phyloP scores from a whole-genome alignment of 139 green algal species.

The Tetradesmus obliquus region DNA sequence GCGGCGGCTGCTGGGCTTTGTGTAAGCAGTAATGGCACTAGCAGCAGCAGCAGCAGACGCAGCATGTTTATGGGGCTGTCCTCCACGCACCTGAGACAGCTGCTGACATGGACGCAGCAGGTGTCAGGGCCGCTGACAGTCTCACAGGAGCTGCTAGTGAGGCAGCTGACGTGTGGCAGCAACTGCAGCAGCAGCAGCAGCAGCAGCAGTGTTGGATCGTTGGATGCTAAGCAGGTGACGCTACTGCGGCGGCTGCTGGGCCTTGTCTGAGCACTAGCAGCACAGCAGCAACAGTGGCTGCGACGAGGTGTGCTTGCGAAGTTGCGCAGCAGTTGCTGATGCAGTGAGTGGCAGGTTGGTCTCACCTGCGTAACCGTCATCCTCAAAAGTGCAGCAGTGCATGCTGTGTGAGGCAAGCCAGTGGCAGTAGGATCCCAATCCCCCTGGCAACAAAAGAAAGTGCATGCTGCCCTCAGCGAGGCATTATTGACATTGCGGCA shows the following conservation, averaged over 20 bases:
- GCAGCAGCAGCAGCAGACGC: too few relatives aligned
- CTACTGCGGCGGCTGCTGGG: constrained; percentile 25
- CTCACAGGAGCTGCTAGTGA: not conserved
- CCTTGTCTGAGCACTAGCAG: not conserved
- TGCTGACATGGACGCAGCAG: not conserved
- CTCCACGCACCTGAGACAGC: not conserved
- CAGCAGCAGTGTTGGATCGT: not conserved
- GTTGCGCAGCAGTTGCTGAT: too few relatives aligned
- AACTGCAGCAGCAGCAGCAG: not conserved
- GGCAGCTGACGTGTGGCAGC: not conserved
- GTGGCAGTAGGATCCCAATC: too few relatives aligned
- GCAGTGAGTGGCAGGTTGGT: too few relatives aligned
- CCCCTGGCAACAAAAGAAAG: too few relatives aligned
- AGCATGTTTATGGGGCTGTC: too few relatives aligned
- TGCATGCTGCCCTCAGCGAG: too few relatives aligned
- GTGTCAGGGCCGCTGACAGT: not conserved
- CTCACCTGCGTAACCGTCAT: too few relatives aligned
- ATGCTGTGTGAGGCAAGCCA: too few relatives aligned
- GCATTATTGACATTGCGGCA: too few relatives aligned
- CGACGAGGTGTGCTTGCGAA: too few relatives aligned
- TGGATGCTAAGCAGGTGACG: constrained; percentile 25
- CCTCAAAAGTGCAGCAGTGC: too few relatives aligned
- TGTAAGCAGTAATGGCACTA: not conserved
- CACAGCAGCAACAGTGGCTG: not conserved
- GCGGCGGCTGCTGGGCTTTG: not conserved